Percentiles rank a stretch among this genome's conserved stretches.
These are phyloP conservation scores for Jimgerdemannia lactiflua DNA, from an alignment of 192 early-diverging fungal species.

Conservation along the genomic window DNA sequence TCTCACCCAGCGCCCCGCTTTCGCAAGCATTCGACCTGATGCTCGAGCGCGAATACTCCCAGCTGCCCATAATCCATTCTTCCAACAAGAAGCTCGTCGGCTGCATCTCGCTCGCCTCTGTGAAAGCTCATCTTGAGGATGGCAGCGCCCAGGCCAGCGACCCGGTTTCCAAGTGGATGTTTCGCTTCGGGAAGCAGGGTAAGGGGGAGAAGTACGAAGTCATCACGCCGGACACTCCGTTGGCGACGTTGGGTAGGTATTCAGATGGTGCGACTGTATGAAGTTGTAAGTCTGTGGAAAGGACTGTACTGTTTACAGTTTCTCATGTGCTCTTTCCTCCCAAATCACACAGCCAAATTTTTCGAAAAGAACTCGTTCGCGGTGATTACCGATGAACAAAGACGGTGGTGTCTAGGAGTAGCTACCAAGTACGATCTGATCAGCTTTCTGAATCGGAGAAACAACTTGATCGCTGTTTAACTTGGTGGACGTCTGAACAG, in stretches of 20 bases:
- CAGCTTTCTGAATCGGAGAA: constrained; percentile 63
- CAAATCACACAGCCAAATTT: constrained; percentile 49
- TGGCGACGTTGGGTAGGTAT: constrained; percentile 59
- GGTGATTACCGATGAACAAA: constrained; percentile 75
- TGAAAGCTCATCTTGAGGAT: constrained; percentile 55
- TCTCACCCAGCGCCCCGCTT: constrained; percentile 53
- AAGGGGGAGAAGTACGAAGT: constrained; percentile 56
- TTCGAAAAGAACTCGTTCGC: constrained; percentile 83
- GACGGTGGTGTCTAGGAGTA: constrained; percentile 79
- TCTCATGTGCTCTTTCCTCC: not conserved
- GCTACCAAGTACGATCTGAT: constrained; percentile 77
- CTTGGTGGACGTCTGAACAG: no score
- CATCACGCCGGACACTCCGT: constrained; percentile 77
- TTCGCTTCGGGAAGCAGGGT: constrained; percentile 46
- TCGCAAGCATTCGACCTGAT: constrained; percentile 71
- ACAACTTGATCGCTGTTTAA: not conserved
- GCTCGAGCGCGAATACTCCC: constrained; percentile 83
- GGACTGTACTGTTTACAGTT: not conserved
- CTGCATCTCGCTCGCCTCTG: constrained; percentile 65
- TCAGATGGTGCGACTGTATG: not conserved
- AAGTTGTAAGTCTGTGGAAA: no score
- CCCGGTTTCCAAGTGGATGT: constrained; percentile 62
- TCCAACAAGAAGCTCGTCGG: constrained; percentile 67
- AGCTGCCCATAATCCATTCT: constrained; percentile 71
- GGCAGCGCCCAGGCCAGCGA: constrained; percentile 44